These are phyloP conservation scores for Metschnikowia continentalis DNA, from an alignment of 805 yeast species.

Conservation along the genomic window DNA sequence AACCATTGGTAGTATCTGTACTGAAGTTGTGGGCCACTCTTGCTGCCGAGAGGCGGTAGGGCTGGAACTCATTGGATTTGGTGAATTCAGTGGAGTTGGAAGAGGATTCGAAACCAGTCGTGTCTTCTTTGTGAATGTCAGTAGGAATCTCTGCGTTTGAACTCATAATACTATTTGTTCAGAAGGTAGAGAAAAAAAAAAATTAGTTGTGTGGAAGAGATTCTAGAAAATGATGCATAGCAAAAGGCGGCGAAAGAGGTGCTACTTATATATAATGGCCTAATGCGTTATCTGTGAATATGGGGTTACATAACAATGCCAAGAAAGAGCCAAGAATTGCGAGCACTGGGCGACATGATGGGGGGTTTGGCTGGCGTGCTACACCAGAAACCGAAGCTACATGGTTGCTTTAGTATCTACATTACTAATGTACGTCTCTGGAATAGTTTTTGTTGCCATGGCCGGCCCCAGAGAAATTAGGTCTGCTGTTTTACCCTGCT, in stretches of 20 bases:
- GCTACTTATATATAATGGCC: not conserved
- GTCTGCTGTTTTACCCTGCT: not conserved
- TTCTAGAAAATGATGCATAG: not conserved
- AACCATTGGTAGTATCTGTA: slow-evolving; percentile 48
- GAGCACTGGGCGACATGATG: not conserved
- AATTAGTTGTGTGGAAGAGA: not conserved
- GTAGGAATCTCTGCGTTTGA: not conserved
- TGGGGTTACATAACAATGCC: not conserved
- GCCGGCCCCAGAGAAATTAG: too few species aligned
- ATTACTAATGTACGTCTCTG: not conserved
- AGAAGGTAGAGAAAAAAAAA: not conserved
- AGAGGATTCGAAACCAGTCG: slow-evolving; percentile 7
- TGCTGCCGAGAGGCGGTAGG: slow-evolving; percentile 32
- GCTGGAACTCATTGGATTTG: slow-evolving; percentile 12
- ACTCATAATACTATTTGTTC: not conserved
- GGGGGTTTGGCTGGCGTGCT: not conserved
- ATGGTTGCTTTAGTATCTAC: not conserved
- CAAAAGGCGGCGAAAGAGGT: not conserved
- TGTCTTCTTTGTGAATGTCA: not conserved
- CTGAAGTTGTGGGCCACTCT: slow-evolving; percentile 35
- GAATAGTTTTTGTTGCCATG: too few species aligned
- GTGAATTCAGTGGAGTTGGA: slow-evolving; percentile 10
- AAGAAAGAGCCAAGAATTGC: slow-evolving; percentile 4
- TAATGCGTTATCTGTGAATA: not conserved
- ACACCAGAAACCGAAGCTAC: not conserved